A percentile compares a stretch with the other conserved stretches of the same genome.
Conservation (phyloP, 2,329 filamentous ascomycete genomes). For the Cryphonectria naterciae region DNA sequence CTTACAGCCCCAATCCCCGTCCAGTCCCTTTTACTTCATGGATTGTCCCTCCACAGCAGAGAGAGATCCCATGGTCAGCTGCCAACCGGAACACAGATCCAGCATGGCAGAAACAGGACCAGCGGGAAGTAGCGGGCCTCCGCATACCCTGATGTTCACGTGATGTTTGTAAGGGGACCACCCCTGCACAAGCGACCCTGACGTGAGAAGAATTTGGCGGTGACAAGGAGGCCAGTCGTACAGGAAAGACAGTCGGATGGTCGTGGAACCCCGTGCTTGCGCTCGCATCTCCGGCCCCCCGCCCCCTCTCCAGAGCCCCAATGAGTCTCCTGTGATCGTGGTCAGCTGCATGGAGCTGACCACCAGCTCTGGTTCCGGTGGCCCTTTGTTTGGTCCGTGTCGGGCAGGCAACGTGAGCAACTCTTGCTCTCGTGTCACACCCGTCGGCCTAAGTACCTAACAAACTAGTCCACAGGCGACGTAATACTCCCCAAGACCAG, state of each 20-base stretch:
- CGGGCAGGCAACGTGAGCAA: not conserved
- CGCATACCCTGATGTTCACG: constrained; percentile 27
- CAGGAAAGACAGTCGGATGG: constrained; percentile 4
- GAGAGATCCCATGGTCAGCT: constrained; percentile 17
- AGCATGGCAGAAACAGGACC: constrained; percentile 26
- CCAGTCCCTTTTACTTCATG: constrained; percentile 10
- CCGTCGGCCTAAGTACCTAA: not conserved
- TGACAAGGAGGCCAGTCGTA: constrained; percentile 11
- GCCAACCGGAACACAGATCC: constrained; percentile 28
- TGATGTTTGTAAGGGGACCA: constrained; percentile 24
- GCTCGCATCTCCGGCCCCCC: constrained; percentile 9
- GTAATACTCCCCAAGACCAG: not conserved
- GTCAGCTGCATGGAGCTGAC: constrained; percentile 8
- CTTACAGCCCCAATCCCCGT: constrained; percentile 20
- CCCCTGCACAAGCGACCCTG: constrained; percentile 18
- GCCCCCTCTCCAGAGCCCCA: not conserved
- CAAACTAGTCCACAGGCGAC: not conserved
- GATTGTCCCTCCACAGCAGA: constrained; percentile 23
- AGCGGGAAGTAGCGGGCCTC: constrained; percentile 23
- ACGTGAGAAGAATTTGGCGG: constrained; percentile 13
- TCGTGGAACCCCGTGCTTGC: constrained; percentile 9
- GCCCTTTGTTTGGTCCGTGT: not conserved
- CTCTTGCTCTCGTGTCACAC: not conserved
- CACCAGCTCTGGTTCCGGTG: not conserved
- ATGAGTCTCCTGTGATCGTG: not conserved